These are phyloP conservation scores for Starmerella etchellsii DNA, from an alignment of 805 yeast species.

Conservation along the genomic window DNA sequence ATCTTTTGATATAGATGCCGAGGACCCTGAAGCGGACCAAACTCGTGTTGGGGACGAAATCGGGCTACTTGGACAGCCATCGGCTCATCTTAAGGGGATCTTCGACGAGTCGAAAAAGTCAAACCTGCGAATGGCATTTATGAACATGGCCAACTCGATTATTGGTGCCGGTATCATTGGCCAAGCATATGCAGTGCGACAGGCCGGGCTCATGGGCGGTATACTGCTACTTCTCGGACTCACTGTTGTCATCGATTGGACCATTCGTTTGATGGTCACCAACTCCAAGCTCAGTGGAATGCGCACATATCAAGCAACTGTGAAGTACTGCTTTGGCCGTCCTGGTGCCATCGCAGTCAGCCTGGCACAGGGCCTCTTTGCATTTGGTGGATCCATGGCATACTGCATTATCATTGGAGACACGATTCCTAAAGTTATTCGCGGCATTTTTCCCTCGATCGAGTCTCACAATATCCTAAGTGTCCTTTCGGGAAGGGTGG, in stretches of 20 bases:
- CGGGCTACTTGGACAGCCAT: slow-evolving; percentile 22
- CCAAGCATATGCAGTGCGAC: slow-evolving; percentile 75
- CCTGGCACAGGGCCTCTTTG: slow-evolving; percentile 72
- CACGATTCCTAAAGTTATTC: slow-evolving; percentile 79
- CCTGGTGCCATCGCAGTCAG: slow-evolving; percentile 56
- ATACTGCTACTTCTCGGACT: slow-evolving; percentile 44
- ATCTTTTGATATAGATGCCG: neutral
- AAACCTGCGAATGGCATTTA: slow-evolving; percentile 71
- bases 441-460: slow-evolving; percentile 43
- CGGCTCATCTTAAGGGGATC: slow-evolving; percentile 15
- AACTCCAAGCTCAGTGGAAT: slow-evolving; percentile 70
- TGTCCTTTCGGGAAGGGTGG: slow-evolving; percentile 51
- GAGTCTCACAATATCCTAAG: slow-evolving; percentile 30
- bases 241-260: slow-evolving; percentile 77
- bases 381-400: slow-evolving; percentile 89
- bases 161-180: slow-evolving; percentile 95
- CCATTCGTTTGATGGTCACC: slow-evolving; percentile 58
- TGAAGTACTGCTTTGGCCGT: slow-evolving; percentile 61
- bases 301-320: slow-evolving; percentile 74
- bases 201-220: slow-evolving; percentile 71
- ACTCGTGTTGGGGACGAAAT: slow-evolving; percentile 8
- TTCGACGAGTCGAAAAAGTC: slow-evolving; percentile 31
- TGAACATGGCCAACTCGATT: slow-evolving; percentile 94
- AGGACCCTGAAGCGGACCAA: neutral
- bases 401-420: slow-evolving; percentile 92